A percentile compares a stretch with the other conserved stretches of the same genome.
These are phyloP conservation scores for Penicillium ochrochloron DNA, from an alignment of 495 filamentous ascomycete species.

Conservation along the genomic window DNA sequence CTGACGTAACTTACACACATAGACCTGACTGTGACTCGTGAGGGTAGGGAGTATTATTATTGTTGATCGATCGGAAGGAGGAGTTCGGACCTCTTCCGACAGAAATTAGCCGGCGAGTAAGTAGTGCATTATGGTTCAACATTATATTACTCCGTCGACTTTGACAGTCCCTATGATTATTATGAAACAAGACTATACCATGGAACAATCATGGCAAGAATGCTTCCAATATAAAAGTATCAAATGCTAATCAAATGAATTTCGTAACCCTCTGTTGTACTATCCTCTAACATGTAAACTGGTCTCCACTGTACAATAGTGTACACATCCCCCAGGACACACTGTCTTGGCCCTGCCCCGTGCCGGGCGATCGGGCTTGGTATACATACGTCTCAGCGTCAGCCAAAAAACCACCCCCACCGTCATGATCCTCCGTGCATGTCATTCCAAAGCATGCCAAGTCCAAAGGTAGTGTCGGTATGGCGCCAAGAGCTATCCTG, in stretches of 20 bases:
- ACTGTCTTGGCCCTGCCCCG: conserved; percentile 12
- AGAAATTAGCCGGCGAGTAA: neutral
- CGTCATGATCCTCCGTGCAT: conserved; percentile 14
- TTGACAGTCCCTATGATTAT: neutral
- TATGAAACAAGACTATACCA: neutral
- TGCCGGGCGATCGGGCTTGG: conserved; percentile 13
- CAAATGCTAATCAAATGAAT: neutral
- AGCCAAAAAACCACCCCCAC: neutral
- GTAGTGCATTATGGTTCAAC: neutral
- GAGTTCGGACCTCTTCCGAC: conserved; percentile 4
- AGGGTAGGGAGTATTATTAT: neutral
- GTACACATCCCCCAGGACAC: conserved; percentile 3
- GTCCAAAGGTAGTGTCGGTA: conserved; percentile 8
- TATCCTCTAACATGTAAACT: neutral
- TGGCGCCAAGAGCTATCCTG: conserved; percentile 4
- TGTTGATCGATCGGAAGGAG: neutral
- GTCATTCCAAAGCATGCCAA: conserved; percentile 13
- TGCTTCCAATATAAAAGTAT: neutral
- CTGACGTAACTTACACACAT: conserved; percentile 14
- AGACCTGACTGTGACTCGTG: neutral
- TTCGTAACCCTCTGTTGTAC: neutral
- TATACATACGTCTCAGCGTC: neutral
- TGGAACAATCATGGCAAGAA: neutral
- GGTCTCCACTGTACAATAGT: neutral
- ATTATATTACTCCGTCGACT: neutral